Percentiles rank a stretch among this genome's conserved stretches.
phyloP scores from a whole-genome alignment of 2,329 filamentous ascomycete species.

The Ceratocystis variospora region DNA sequence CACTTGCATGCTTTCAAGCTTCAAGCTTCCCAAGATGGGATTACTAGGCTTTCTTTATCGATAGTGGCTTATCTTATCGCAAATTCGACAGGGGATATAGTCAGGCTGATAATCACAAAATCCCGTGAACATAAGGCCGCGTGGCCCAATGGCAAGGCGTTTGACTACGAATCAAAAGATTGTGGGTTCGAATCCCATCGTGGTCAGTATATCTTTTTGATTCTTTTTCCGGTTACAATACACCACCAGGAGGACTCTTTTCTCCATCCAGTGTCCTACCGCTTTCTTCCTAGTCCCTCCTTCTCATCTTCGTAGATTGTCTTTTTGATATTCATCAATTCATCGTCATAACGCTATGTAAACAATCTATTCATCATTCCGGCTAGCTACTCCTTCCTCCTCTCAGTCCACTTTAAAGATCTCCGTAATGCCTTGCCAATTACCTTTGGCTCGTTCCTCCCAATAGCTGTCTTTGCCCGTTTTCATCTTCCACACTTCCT shows the following conservation, averaged over 20 bases:
- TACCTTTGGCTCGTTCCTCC: constrained; percentile 61
- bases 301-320: background rate
- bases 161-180: constrained; percentile 20
- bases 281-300: background rate
- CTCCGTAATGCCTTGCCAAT: constrained; percentile 46
- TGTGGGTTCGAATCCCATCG: constrained; percentile 19
- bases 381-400: background rate
- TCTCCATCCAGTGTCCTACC: too few relatives aligned
- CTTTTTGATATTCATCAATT: constrained; percentile 2
- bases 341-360: constrained; percentile 3
- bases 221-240: background rate
- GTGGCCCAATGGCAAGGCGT: constrained; percentile 19
- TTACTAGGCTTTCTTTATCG: constrained; percentile 11
- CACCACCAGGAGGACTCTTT: background rate
- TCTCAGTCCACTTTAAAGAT: constrained; percentile 31
- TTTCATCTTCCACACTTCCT: constrained; percentile 64
- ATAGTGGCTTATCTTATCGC: constrained; percentile 7
- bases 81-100: background rate
- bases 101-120: rapidly evolving
- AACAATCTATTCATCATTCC: background rate
- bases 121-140: constrained; percentile 4
- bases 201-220: constrained; percentile 12
- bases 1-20: background rate
- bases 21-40: background rate
- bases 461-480: constrained; percentile 81